These are phyloP conservation scores for Hanseniaspora hatyaiensis DNA, from an alignment of 805 yeast species.

Conservation along the genomic window DNA sequence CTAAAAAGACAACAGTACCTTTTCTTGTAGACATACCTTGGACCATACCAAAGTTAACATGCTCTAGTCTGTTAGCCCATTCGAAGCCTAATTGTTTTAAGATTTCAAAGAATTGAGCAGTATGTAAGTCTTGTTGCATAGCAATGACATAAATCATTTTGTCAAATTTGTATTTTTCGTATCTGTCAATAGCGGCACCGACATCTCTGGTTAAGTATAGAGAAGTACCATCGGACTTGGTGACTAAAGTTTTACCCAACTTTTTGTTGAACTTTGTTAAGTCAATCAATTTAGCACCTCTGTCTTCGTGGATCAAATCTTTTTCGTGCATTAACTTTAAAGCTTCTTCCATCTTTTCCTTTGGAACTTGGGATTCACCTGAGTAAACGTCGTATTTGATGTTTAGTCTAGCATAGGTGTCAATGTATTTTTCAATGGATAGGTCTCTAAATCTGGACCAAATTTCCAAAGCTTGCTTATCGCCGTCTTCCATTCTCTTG, in stretches of 20 bases:
- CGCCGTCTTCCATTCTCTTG: conserved; percentile 88
- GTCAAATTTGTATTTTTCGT: conserved; percentile 73
- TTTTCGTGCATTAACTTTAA: conserved; percentile 50
- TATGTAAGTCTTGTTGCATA: conserved; percentile 88
- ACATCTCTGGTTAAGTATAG: conserved; percentile 90
- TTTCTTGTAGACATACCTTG: conserved; percentile 96
- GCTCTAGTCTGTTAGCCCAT: conserved; percentile 73
- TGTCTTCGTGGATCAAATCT: conserved; percentile 68
- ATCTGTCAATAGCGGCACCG: conserved; percentile 90
- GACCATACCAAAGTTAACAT: conserved; percentile 94
- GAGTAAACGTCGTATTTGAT: conserved; percentile 79
- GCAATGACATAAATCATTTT: conserved; percentile 95
- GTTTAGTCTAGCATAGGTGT: conserved; percentile 84
- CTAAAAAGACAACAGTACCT: conserved; percentile 97
- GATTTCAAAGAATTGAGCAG: conserved; percentile 87
- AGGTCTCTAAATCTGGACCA: conserved; percentile 88
- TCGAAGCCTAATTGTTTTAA: conserved; percentile 78
- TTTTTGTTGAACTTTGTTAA: conserved; percentile 76
- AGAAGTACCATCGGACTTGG: conserved; percentile 91
- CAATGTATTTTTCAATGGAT: conserved; percentile 73
- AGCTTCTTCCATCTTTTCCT: conserved; percentile 56
- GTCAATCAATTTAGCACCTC: conserved; percentile 84
- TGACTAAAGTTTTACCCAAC: conserved; percentile 82
- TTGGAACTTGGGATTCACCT: conserved; percentile 90
- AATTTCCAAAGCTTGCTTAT: conserved; percentile 56